A percentile compares a stretch with the other conserved stretches of the same genome.
phyloP scores from a whole-genome alignment of 2,329 filamentous ascomycete genomes.

The Pyricularia sp. region DNA sequence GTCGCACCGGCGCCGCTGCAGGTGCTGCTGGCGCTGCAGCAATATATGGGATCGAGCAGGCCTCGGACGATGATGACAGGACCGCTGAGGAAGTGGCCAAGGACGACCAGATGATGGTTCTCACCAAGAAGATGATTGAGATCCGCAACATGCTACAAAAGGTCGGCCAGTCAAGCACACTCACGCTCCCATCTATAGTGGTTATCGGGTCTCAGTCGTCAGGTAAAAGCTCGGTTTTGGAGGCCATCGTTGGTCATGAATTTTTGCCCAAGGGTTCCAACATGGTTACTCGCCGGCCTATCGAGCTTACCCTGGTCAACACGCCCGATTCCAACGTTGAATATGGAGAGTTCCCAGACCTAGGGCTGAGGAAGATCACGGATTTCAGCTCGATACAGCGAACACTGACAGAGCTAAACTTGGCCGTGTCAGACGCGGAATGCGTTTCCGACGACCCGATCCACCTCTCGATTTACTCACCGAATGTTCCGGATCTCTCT shows the following conservation, averaged over 20 bases:
- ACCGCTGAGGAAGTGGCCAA: conserved; percentile 53
- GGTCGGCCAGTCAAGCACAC: conserved; percentile 77
- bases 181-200: conserved; percentile 93
- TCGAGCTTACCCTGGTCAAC: conserved; percentile 92
- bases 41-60: conserved; percentile 66
- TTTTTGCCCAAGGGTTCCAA: conserved; percentile 97
- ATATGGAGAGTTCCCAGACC: conserved; percentile 90
- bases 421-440: conserved; percentile 78
- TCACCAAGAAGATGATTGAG: conserved; percentile 99
- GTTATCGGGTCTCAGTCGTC: conserved; percentile 98
- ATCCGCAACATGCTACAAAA: conserved; percentile 84
- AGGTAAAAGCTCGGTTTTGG: conserved; percentile 91
- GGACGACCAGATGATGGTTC: conserved; percentile 98
- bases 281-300: conserved; percentile 93
- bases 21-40: conserved; percentile 56
- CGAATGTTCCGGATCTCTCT: conserved; percentile 87
- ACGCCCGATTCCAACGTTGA: conserved; percentile 77
- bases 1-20: conserved; percentile 44
- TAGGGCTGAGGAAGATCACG: conserved; percentile 77
- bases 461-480: conserved; percentile 87
- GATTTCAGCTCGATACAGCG: conserved; percentile 89
- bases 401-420: conserved; percentile 86
- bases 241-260: conserved; percentile 94
- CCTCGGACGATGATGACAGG: conserved; percentile 50
- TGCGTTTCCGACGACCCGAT: conserved; percentile 97